Conservation (phyloP, 306 rosid genomes). For the Ammopiptanthus mongolicus region DNA sequence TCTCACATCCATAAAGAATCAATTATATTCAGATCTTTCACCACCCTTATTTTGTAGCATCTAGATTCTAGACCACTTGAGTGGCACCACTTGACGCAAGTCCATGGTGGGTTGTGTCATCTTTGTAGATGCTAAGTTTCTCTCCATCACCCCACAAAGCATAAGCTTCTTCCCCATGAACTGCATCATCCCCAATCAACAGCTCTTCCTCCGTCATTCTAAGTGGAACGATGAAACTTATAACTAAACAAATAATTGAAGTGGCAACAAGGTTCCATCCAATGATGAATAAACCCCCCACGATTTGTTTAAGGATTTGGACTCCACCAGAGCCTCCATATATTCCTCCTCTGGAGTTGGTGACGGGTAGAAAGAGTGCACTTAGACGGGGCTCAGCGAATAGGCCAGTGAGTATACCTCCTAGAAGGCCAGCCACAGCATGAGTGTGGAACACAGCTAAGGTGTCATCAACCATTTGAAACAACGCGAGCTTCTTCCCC, state of each 20-base stretch:
- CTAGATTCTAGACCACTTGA: constrained; percentile 26
- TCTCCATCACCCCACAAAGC: constrained; percentile 67
- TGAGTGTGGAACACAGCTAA: constrained; percentile 62
- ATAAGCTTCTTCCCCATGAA: constrained; percentile 67
- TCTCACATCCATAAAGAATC: background rate
- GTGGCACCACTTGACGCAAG: constrained; percentile 32
- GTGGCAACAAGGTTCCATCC: constrained; percentile 51
- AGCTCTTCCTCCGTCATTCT: constrained; percentile 58
- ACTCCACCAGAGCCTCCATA: constrained; percentile 51
- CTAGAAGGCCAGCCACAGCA: constrained; percentile 52
- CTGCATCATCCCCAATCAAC: constrained; percentile 51
- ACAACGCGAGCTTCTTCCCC: constrained; percentile 35
- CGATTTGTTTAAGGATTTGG: constrained; percentile 49
- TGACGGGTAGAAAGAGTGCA: constrained; percentile 31
- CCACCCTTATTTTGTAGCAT: background rate
- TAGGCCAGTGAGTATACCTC: constrained; percentile 54
- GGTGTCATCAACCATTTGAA: constrained; percentile 51
- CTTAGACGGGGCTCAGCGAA: constrained; percentile 47
- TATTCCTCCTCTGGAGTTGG: constrained; percentile 33
- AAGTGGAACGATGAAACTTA: constrained; percentile 28
- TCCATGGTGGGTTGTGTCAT: constrained; percentile 28
- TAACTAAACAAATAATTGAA: constrained; percentile 36
- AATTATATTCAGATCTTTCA: background rate
- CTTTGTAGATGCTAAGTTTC: constrained; percentile 27
- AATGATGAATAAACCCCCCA: constrained; percentile 38